Evolutionary conservation across 2,329 filamentous ascomycete species (phyloP).

Genomic region (Phyllosticta paracitricarpa): DNA sequence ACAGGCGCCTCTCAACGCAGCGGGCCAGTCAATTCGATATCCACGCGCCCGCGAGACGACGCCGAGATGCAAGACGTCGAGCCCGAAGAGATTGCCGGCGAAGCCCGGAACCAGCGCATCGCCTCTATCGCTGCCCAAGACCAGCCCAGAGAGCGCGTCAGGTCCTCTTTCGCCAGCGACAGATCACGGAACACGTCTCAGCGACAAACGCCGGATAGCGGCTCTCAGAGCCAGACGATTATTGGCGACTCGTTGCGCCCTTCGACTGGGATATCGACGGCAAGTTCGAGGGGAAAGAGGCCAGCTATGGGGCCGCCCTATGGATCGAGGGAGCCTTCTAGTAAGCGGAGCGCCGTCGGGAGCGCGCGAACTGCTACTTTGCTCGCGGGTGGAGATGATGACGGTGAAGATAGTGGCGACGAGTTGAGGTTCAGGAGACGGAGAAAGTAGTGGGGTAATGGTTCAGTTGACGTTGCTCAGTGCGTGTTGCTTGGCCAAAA

Average conservation of each 20-base stretch:
- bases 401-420: slow-evolving; percentile 48
- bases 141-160: background rate
- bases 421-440: slow-evolving; percentile 46
- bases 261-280: slow-evolving; percentile 1
- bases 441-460: slow-evolving; percentile 20
- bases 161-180: slow-evolving; percentile 12
- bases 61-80: slow-evolving; percentile 26
- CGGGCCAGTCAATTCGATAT: background rate
- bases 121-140: background rate
- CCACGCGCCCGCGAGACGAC: background rate
- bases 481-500: too few species aligned
- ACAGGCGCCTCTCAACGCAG: background rate
- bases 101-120: slow-evolving; percentile 12
- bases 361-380: slow-evolving; percentile 20
- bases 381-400: slow-evolving; percentile 21
- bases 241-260: slow-evolving; percentile 17
- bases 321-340: slow-evolving; percentile 17
- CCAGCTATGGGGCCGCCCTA: slow-evolving; percentile 14
- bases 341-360: slow-evolving; percentile 11
- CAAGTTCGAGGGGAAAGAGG: slow-evolving; percentile 18
- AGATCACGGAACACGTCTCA: slow-evolving; percentile 11
- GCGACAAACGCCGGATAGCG: background rate
- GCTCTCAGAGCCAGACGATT: slow-evolving; percentile 8
- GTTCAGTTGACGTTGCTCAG: too few species aligned
- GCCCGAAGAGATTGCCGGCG: slow-evolving; percentile 22